These are phyloP conservation scores for Triadica sebifera DNA, from an alignment of 345 rosid species.

Conservation along the genomic window DNA sequence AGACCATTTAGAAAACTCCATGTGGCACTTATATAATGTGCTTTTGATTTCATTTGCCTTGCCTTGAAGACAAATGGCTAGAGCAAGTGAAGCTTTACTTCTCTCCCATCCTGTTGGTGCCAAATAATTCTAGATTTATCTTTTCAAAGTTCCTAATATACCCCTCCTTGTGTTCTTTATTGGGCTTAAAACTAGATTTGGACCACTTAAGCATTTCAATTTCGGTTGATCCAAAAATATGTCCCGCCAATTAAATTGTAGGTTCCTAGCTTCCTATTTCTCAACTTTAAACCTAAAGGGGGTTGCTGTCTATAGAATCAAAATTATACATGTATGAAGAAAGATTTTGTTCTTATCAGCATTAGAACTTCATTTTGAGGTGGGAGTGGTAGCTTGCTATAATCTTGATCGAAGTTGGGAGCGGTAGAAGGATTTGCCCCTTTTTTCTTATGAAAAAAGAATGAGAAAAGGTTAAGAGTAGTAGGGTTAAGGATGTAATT, in stretches of 20 bases:
- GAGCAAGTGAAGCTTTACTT: constrained; percentile 16
- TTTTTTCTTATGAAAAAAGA: no score
- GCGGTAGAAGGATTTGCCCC: no score
- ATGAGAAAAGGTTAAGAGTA: background rate
- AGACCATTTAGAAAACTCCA: constrained; percentile 45
- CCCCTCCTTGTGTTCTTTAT: background rate
- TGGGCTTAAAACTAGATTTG: background rate
- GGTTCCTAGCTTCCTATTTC: constrained; percentile 1
- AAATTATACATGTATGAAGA: background rate
- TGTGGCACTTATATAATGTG: constrained; percentile 29
- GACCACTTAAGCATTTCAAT: background rate
- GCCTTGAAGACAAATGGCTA: constrained; percentile 36
- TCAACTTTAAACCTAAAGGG: constrained; percentile 3
- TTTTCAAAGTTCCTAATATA: constrained; percentile 9
- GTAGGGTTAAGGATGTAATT: constrained; percentile 3
- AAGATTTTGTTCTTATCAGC: background rate
- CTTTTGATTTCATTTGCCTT: constrained; percentile 33
- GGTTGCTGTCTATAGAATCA: background rate
- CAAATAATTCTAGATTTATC: background rate
- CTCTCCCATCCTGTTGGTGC: constrained; percentile 19
- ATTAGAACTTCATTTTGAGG: no score
- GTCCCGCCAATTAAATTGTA: background rate
- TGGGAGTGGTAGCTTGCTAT: no score
- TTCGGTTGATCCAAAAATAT: background rate
- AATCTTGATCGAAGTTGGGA: no score